Evolutionary conservation across 2,329 filamentous ascomycete genomes (phyloP).

Genomic region (Trichoderma oligosporum): DNA sequence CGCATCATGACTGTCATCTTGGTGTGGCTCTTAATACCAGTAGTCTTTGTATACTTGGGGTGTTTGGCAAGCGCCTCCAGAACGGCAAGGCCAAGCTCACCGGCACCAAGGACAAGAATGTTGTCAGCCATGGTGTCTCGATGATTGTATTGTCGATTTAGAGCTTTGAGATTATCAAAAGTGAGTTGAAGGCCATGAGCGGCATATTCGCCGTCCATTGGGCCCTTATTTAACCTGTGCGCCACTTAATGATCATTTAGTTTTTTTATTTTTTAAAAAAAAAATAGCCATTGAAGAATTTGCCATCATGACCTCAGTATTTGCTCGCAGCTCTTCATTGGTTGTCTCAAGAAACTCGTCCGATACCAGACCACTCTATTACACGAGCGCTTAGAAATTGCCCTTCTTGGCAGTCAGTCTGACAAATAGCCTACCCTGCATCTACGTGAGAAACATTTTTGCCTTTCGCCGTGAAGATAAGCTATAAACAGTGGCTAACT

Average conservation of each 20-base stretch:
- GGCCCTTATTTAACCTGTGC: not conserved
- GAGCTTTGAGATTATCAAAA: conserved; percentile 16
- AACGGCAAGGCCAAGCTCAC: conserved; percentile 59
- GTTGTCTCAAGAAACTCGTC: too few relatives aligned
- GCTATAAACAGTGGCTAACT: too few relatives aligned
- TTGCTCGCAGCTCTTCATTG: not conserved
- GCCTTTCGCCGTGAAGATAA: not conserved
- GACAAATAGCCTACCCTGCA: not conserved
- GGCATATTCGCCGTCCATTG: not conserved
- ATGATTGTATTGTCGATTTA: conserved; percentile 20
- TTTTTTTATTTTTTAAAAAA: too few relatives aligned
- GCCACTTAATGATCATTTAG: not conserved
- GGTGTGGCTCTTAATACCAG: too few relatives aligned
- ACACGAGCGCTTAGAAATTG: conserved; percentile 5
- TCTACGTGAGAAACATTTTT: not conserved
- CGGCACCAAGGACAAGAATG: conserved; percentile 62
- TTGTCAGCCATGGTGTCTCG: conserved; percentile 27
- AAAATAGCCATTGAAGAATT: not conserved
- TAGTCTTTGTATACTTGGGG: too few relatives aligned
- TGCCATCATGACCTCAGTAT: conserved; percentile 2
- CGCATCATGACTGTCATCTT: conserved; percentile 54
- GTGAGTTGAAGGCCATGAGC: conserved; percentile 16
- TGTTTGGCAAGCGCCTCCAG: conserved; percentile 49
- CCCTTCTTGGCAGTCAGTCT: conserved; percentile 5
- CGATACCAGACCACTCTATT: not conserved